Base-by-base conservation (phyloP, 2,329 filamentous ascomycete species). In the Penicillium sp. region DNA sequence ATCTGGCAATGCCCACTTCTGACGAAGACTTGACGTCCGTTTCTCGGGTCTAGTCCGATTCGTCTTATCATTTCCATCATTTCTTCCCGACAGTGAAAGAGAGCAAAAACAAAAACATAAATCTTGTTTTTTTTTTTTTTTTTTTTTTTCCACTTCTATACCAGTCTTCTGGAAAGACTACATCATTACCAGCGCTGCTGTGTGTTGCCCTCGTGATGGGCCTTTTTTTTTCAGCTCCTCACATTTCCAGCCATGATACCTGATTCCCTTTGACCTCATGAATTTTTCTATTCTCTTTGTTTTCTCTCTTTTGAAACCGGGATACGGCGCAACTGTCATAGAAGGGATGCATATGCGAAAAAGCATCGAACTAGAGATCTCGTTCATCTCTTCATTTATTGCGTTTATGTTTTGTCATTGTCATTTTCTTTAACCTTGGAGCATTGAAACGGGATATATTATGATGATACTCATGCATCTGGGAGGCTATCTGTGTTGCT, bases 321-420 rank as follows among this genome's bases (percentile, higher is more conserved):
- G 57, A 46, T 45, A 54, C 53, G 68, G 68, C 67, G 68, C 67
- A 68, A 60, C 60, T 66, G 33, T 52, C 53, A 69, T 70, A 70
- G 67, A 70, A 51, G 64, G 64, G 64, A 66, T 68, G 67, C 66
- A 70, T 70, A 44, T 67, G 61, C 61, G 59, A 61, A 55, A 63
- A 64, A 63, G 64, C 61, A 64, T 66, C 55, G 55, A 58, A 55
- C 36, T 50, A 46, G 59, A n/a, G 61, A 60, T 55, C 44, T 52
- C 56, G 17, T 55, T 53, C 53, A 49, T 56, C 41, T 36, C 55
- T 36, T 59, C 46, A 40, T 40, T 13, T 42, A 42, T 42, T 42
- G 39, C 23, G 23, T 42, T n/a, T 27, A 27, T 27, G 26, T 51
- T 52, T 49, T 51, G 42, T 57, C 46, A 29, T 40, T 43, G 58